Evolutionary conservation across 495 filamentous ascomycete species (phyloP).

Genomic region (Tricharina praecox): DNA sequence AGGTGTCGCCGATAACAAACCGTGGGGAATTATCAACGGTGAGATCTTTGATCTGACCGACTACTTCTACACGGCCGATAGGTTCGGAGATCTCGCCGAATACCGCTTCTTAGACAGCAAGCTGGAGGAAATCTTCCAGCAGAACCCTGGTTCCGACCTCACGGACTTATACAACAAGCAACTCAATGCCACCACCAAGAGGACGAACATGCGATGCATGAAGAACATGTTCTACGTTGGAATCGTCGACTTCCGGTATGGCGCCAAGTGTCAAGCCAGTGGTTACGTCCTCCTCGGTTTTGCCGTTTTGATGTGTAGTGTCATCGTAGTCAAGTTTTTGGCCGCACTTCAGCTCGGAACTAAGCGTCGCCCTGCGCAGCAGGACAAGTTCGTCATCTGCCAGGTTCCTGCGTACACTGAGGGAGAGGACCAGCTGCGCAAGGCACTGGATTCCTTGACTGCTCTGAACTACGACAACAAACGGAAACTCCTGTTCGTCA

Average conservation of each 20-base stretch:
- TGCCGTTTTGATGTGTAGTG: slow-evolving; percentile 58
- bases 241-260: slow-evolving; percentile 65
- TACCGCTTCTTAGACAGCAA: slow-evolving; percentile 54
- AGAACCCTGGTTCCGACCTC: slow-evolving; percentile 64
- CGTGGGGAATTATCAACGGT: slow-evolving; percentile 62
- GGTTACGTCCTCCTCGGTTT: slow-evolving; percentile 83
- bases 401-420: slow-evolving; percentile 97
- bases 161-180: slow-evolving; percentile 37
- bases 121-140: slow-evolving; percentile 47
- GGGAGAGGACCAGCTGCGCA: slow-evolving; percentile 89
- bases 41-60: slow-evolving; percentile 78
- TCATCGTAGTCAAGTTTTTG: slow-evolving; percentile 79
- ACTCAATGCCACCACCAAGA: slow-evolving; percentile 28
- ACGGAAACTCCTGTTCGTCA: slow-evolving; percentile 79
- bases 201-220: slow-evolving; percentile 50
- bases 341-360: slow-evolving; percentile 81
- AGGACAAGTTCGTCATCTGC: slow-evolving; percentile 97
- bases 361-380: slow-evolving; percentile 82
- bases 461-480: slow-evolving; percentile 97
- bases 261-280: slow-evolving; percentile 65
- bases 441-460: slow-evolving; percentile 90
- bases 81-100: slow-evolving; percentile 17
- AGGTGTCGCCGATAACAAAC: slow-evolving; percentile 49
- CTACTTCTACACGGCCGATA: slow-evolving; percentile 53
- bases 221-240: slow-evolving; percentile 72